These are phyloP conservation scores for Yarrowia hollandica DNA, from an alignment of 805 yeast species.

Conservation along the genomic window DNA sequence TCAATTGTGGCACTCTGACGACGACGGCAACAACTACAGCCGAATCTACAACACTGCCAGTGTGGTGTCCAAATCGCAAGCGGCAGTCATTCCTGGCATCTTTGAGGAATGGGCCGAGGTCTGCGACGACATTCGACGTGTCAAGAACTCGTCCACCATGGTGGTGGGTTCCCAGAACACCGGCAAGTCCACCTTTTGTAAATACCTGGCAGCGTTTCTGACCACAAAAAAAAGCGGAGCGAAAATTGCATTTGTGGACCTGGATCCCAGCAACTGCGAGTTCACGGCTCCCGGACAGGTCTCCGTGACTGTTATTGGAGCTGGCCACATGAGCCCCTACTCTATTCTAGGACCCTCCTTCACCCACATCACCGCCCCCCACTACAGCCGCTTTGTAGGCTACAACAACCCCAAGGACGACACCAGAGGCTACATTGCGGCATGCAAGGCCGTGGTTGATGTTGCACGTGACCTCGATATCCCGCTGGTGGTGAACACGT, in stretches of 20 bases:
- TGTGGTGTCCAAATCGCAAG: constrained; percentile 6
- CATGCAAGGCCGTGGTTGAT: not conserved
- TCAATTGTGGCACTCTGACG: constrained; percentile 1
- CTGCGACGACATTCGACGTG: constrained; percentile 7
- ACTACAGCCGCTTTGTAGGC: constrained; percentile 19
- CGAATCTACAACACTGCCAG: constrained; percentile 8
- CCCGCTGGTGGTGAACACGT: constrained; percentile 5
- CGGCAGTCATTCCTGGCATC: not conserved
- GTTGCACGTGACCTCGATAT: not conserved
- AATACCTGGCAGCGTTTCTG: constrained; percentile 1
- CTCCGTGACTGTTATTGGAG: not conserved
- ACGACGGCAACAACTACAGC: not conserved
- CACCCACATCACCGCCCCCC: constrained; percentile 1
- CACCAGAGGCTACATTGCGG: constrained; percentile 6
- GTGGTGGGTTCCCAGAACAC: constrained; percentile 18
- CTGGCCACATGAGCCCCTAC: not conserved
- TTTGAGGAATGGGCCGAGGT: constrained; percentile 15
- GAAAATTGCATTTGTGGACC: constrained; percentile 4
- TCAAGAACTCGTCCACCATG: not conserved
- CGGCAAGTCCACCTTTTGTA: constrained; percentile 22
- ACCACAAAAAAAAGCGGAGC: not conserved
- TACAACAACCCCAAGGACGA: constrained; percentile 26
- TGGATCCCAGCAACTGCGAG: constrained; percentile 14
- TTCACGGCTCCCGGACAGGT: constrained; percentile 25
- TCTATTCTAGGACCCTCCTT: constrained; percentile 11